These are phyloP conservation scores for Cynara cardunculus DNA, from an alignment of 129 eudicot species.

Conservation along the genomic window DNA sequence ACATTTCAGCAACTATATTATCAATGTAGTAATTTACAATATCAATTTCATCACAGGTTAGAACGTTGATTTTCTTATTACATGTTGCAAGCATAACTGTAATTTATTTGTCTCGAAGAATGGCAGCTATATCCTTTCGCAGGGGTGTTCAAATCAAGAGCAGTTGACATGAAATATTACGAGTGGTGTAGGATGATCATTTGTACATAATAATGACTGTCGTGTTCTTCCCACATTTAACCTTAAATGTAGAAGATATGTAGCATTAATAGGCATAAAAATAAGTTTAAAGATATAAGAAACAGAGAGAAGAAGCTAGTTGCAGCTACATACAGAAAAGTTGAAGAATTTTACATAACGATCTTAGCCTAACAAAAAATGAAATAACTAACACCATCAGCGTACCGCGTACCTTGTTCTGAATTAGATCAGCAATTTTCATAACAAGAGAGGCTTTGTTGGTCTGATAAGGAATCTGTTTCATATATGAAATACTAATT, in stretches of 20 bases:
- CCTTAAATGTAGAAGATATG: background rate
- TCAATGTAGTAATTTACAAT: background rate
- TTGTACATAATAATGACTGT: background rate
- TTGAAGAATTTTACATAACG: background rate
- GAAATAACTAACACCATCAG: background rate
- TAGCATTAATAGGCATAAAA: background rate
- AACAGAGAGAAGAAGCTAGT: background rate
- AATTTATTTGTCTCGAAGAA: too few relatives aligned
- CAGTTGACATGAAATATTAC: background rate
- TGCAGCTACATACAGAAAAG: background rate
- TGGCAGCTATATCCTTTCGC: background rate
- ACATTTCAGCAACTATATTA: background rate
- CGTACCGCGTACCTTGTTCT: constrained; percentile 83
- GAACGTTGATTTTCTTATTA: background rate
- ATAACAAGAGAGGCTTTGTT: constrained; percentile 86
- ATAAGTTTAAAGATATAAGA: background rate
- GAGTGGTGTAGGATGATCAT: background rate
- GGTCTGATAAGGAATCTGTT: constrained; percentile 96
- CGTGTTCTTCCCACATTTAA: background rate
- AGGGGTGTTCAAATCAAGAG: background rate
- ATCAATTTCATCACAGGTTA: background rate
- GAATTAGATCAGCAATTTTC: constrained; percentile 93
- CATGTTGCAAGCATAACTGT: background rate
- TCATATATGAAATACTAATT: constrained; percentile 17
- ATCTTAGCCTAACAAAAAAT: background rate